Percentiles rank a stretch among this genome's conserved stretches.
phyloP scores from a whole-genome alignment of 2,329 filamentous ascomycete species.

The Myriosclerotinia curreyana region DNA sequence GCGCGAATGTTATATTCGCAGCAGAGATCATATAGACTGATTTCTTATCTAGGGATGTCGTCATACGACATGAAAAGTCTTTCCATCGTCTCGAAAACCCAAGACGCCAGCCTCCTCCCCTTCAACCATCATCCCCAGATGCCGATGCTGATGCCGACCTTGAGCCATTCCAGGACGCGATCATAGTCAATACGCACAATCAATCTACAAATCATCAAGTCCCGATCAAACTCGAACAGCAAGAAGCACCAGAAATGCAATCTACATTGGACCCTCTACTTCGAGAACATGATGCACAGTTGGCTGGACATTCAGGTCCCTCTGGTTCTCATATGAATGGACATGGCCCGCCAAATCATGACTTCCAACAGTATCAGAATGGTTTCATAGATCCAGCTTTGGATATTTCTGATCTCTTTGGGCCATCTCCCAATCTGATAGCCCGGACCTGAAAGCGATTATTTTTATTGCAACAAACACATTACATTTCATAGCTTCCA shows the following conservation, averaged over 20 bases:
- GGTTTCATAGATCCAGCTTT: slow-evolving; percentile 20
- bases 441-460: slow-evolving; percentile 16
- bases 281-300: slow-evolving; percentile 20
- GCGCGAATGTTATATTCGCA: background rate
- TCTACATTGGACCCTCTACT: slow-evolving; percentile 21
- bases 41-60: slow-evolving; percentile 20
- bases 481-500: slow-evolving; percentile 7
- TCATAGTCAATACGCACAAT: slow-evolving; percentile 8
- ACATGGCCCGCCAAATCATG: slow-evolving; percentile 9
- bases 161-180: slow-evolving; percentile 15
- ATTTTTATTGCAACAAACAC: background rate
- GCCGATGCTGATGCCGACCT: slow-evolving; percentile 8
- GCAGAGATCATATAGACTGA: background rate
- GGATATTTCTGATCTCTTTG: slow-evolving; percentile 19
- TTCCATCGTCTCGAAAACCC: slow-evolving; percentile 21
- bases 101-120: slow-evolving; percentile 19
- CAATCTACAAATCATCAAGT: slow-evolving; percentile 1
- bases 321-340: slow-evolving; percentile 13
- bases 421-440: slow-evolving; percentile 12
- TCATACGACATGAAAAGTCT: slow-evolving; percentile 24
- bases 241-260: slow-evolving; percentile 20
- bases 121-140: slow-evolving; percentile 19
- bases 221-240: slow-evolving; percentile 13
- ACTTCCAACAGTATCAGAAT: slow-evolving; percentile 12
- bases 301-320: slow-evolving; percentile 16